phyloP scores from a whole-genome alignment of 495 filamentous ascomycete genomes.

The Haplographium delicatum region DNA sequence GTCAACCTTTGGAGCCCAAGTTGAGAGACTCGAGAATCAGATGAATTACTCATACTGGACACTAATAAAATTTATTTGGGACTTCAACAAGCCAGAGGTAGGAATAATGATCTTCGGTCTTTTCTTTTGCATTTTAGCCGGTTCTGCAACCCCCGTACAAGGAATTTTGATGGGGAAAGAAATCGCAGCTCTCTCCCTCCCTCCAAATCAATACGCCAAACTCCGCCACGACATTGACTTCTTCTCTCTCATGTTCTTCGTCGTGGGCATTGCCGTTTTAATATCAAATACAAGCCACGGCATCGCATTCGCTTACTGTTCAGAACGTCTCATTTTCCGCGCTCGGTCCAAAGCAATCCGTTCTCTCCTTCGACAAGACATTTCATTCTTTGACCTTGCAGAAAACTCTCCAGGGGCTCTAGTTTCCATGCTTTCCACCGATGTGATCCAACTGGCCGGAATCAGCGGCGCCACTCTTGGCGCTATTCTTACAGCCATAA shows the following conservation, averaged over 20 bases:
- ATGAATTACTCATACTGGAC: conserved; percentile 57
- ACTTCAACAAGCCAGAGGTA: conserved; percentile 73
- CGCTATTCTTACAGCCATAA: conserved; percentile 34
- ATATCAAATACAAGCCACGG: conserved; percentile 36
- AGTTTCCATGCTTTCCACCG: conserved; percentile 47
- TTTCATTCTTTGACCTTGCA: conserved; percentile 57
- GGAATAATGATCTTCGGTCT: conserved; percentile 68
- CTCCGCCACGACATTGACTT: conserved; percentile 15
- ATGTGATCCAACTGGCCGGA: conserved; percentile 46
- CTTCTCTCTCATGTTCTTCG: conserved; percentile 39
- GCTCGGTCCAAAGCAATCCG: conserved; percentile 50
- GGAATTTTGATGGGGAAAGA: conserved; percentile 22
- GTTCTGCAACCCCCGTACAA: conserved; percentile 75
- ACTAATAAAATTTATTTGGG: conserved; percentile 71
- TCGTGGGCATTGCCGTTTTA: conserved; percentile 37
- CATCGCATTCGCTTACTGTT: conserved; percentile 38
- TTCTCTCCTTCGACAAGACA: conserved; percentile 49
- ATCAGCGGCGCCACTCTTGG: conserved; percentile 11
- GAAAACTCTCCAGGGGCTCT: conserved; percentile 59
- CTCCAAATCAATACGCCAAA: conserved; percentile 2
- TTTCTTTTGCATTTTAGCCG: conserved; percentile 67
- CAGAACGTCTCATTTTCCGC: conserved; percentile 39
- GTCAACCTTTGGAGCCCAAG: not conserved
- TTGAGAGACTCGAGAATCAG: not conserved
- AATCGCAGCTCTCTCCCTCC: conserved; percentile 4